Evolutionary conservation across 2,329 filamentous ascomycete genomes (phyloP).

Genomic region (Sarocladiaceae sp.): DNA sequence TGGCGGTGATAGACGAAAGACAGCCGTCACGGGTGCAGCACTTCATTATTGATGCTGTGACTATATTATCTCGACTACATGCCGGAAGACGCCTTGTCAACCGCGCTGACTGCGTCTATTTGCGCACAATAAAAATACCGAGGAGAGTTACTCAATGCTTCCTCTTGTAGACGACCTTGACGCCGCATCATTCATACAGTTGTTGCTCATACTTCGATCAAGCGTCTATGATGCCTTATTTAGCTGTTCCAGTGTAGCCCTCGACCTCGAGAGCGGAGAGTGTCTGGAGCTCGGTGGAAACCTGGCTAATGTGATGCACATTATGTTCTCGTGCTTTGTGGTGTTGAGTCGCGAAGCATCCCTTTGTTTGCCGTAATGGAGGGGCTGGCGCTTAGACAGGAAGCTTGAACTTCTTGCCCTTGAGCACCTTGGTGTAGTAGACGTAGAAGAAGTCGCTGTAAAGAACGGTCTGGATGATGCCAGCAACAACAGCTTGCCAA

Average conservation of each 20-base stretch:
- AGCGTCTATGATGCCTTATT: not conserved
- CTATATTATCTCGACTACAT: too few species aligned
- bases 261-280: not conserved
- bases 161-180: slow-evolving; percentile 2
- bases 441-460: slow-evolving; percentile 99
- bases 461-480: slow-evolving; percentile 86
- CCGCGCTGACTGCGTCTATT: slow-evolving; percentile 3
- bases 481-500: slow-evolving; percentile 82
- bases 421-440: slow-evolving; percentile 94
- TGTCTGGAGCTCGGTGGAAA: too few species aligned
- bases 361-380: not conserved
- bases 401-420: slow-evolving; percentile 84
- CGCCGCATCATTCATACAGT: slow-evolving; percentile 8
- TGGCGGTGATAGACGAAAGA: not conserved
- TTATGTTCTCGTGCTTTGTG: not conserved
- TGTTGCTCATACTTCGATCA: not conserved
- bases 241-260: not conserved
- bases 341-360: not conserved
- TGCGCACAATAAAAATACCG: not conserved
- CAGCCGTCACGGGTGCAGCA: too few species aligned
- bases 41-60: too few species aligned
- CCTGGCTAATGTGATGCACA: too few species aligned
- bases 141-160: not conserved
- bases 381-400: slow-evolving; percentile 57
- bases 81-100: too few species aligned